Conservation (phyloP, 2,329 filamentous ascomycete genomes). For the Zymoseptoria crescenta region DNA sequence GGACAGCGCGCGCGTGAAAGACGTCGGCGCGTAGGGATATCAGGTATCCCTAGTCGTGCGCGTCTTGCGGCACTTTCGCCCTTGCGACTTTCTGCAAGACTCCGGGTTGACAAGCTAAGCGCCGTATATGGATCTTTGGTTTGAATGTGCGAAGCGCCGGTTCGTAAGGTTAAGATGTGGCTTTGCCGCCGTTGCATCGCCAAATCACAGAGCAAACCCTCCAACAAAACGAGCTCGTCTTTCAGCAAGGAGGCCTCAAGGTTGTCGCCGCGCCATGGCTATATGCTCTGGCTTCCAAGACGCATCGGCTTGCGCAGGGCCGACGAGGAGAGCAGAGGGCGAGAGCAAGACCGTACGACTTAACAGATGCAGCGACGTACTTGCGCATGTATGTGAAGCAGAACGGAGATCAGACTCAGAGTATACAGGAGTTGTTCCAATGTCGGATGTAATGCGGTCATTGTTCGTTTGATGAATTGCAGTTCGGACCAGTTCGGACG, state of each 20-base stretch:
- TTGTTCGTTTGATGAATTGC: too few relatives aligned
- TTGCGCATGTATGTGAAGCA: neutral
- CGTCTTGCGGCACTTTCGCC: neutral
- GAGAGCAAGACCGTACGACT: neutral
- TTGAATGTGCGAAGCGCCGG: too few relatives aligned
- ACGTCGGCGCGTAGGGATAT: neutral
- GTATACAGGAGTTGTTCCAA: too few relatives aligned
- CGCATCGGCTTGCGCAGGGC: neutral
- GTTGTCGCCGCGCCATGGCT: slow-evolving; percentile 5
- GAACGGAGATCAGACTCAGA: neutral
- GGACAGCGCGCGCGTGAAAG: neutral
- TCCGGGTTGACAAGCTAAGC: neutral
- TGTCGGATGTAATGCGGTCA: too few relatives aligned
- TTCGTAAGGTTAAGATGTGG: too few relatives aligned
- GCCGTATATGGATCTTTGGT: too few relatives aligned
- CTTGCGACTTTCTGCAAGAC: neutral
- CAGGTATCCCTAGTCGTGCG: neutral
- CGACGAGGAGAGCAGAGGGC: neutral
- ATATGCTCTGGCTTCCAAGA: slow-evolving; percentile 2
- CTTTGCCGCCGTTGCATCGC: neutral
- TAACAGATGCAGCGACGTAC: neutral
- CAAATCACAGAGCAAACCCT: slow-evolving; percentile 3
- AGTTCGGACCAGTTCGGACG: too few relatives aligned
- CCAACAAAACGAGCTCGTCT: slow-evolving; percentile 3
- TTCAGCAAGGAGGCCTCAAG: neutral